Base-by-base conservation (phyloP, 768 basidiomycete genomes). In the Albatrellus ellisii region DNA sequence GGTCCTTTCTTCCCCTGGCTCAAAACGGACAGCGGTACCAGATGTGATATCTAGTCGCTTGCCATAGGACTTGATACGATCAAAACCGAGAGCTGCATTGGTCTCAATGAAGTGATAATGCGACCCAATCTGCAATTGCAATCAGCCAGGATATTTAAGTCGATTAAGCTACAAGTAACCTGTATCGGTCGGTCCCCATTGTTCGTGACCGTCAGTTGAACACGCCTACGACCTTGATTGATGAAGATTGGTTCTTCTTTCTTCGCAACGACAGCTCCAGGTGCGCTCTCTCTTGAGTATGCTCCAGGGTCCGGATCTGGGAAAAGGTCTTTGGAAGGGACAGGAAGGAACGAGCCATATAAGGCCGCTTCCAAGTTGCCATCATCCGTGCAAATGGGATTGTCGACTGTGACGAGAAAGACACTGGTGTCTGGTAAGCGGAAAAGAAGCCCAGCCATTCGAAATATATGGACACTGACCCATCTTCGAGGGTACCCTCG, bases 401-500 rank as follows among this genome's bases (percentile, higher is more conserved):
- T 83, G 54, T 97, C 92, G 1, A 98, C 88, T 0, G 94, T 94
- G 27, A 98, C 92, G n/a, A 99, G 72, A 63, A 98, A 99, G 0
- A 89, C 84, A 1, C 80, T 85, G 46, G 5, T 25, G 55, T 52
- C 41, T 24, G 36, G 42, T 27, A 14, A 44, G 27, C 26, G 44
- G 27, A 20, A 46, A 36, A 27, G 18, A 25, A 11, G 27, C 11
- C 10, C 24, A 17, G 20, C n/a, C n/a, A n/a, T n/a, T n/a, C n/a
- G n/a, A n/a, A 25, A n/a, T 9, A 7, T 17, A 14, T 10, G 28
- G 1, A 25, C 14, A 54, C 72, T 32, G 52, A 87, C 90, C 85
- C 85, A 49, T 91, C 91, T 6, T 60, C 67, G 52, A 97, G 90
- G 1, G 89, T 92, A 11, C 91, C 91, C 57, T 97, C 91, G 0